Conservation (phyloP, 2,329 filamentous ascomycete species). For the Microcera coccophila region DNA sequence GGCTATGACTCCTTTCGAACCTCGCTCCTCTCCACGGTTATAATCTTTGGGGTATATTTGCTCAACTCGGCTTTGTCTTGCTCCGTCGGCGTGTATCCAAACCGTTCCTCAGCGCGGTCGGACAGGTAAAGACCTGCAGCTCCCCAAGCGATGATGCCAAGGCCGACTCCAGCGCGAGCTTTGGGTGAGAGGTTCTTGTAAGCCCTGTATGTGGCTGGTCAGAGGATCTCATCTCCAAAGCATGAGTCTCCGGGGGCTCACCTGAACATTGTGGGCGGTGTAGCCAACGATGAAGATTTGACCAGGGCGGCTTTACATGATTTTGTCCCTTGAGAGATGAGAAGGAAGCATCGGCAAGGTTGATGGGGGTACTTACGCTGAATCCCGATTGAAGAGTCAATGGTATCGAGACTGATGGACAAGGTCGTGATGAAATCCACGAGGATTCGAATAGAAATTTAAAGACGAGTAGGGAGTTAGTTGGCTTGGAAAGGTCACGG, state of each 20-base stretch:
- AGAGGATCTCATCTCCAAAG: background rate
- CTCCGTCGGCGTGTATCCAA: slow-evolving; percentile 69
- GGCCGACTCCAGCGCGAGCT: slow-evolving; percentile 67
- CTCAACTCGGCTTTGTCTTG: slow-evolving; percentile 67
- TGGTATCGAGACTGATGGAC: background rate
- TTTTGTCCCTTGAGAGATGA: background rate
- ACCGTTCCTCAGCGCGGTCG: slow-evolving; percentile 67
- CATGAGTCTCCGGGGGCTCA: background rate
- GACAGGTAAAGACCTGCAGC: slow-evolving; percentile 67
- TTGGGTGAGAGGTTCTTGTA: slow-evolving; percentile 69
- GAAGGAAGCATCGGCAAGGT: background rate
- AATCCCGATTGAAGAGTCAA: too few relatives aligned
- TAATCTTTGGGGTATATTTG: slow-evolving; percentile 59
- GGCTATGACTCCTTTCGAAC: background rate
- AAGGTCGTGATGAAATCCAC: background rate
- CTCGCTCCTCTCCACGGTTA: slow-evolving; percentile 47
- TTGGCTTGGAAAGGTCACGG: too few relatives aligned
- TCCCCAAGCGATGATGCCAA: slow-evolving; percentile 74
- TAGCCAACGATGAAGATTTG: too few relatives aligned
- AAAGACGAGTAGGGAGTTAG: background rate
- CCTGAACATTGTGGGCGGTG: background rate
- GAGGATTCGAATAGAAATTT: background rate
- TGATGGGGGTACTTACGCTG: background rate
- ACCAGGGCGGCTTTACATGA: background rate
- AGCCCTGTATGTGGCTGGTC: slow-evolving; percentile 41